Percentiles rank a stretch among this genome's conserved stretches.
These are phyloP conservation scores for Lizanozyma gosingica DNA, from an alignment of 1,139 yeast species.

Conservation along the genomic window DNA sequence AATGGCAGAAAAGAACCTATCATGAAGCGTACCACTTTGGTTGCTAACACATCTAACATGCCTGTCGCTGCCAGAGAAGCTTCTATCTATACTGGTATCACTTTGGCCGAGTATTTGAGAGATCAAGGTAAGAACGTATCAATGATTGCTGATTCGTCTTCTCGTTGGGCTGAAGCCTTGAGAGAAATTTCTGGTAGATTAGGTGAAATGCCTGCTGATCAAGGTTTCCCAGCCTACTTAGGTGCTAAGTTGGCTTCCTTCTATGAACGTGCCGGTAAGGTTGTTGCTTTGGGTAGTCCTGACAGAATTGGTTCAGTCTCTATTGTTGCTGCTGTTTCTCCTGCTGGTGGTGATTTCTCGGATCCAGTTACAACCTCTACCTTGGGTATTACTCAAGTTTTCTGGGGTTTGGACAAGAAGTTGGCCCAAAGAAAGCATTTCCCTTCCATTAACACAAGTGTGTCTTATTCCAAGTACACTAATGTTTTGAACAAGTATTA, in stretches of 20 bases:
- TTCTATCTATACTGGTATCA: constrained; percentile 96
- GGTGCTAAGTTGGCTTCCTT: constrained; percentile 98
- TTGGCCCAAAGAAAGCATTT: constrained; percentile 99
- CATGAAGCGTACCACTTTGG: constrained; percentile 98
- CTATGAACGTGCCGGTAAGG: constrained; percentile 99
- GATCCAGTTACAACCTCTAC: constrained; percentile 99
- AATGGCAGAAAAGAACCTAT: constrained; percentile 95
- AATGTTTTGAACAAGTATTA: constrained; percentile 79
- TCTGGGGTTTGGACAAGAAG: constrained; percentile 99
- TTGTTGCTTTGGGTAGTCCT: constrained; percentile 92
- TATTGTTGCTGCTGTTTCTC: constrained; percentile 98
- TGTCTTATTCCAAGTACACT: constrained; percentile 94
- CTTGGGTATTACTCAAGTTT: constrained; percentile 96
- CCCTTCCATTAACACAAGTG: constrained; percentile 96
- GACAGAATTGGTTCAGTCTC: constrained; percentile 95
- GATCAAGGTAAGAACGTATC: constrained; percentile 99
- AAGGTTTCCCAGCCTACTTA: constrained; percentile 99
- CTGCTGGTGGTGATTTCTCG: constrained; percentile 99
- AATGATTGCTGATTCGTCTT: constrained; percentile 99
- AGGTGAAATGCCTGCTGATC: constrained; percentile 99
- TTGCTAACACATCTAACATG: constrained; percentile 98
- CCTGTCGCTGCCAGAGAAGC: constrained; percentile 99
- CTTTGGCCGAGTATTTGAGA: constrained; percentile 97
- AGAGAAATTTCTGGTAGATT: constrained; percentile 99
- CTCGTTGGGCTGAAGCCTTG: constrained; percentile 99